These are phyloP conservation scores for Lodderomyces jiufengensis DNA, from an alignment of 1,139 yeast genomes.

Conservation along the genomic window DNA sequence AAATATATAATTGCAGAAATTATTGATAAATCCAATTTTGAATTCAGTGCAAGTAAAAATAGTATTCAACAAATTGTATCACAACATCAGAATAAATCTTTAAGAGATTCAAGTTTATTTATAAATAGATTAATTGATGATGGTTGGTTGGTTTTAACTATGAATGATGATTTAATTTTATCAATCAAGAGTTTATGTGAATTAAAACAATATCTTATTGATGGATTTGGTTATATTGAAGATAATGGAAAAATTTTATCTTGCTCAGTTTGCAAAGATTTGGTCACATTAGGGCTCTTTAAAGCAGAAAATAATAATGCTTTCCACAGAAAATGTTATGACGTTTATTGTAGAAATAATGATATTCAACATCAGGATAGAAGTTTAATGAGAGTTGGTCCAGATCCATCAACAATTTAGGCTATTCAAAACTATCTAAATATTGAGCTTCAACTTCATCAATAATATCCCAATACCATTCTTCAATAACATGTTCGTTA, in stretches of 20 bases:
- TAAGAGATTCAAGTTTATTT: slow-evolving; percentile 33
- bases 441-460: slow-evolving; percentile 80
- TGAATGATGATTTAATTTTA: slow-evolving; percentile 27
- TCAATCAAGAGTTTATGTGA: slow-evolving; percentile 48
- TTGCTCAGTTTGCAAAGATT: slow-evolving; percentile 55
- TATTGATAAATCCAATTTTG: slow-evolving; percentile 25
- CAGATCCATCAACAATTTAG: slow-evolving; percentile 15
- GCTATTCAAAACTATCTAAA: slow-evolving; percentile 42
- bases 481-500: slow-evolving; percentile 72
- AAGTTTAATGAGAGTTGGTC: slow-evolving; percentile 18
- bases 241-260: slow-evolving; percentile 37
- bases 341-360: slow-evolving; percentile 26
- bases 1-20: slow-evolving; percentile 47
- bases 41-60: slow-evolving; percentile 26
- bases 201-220: slow-evolving; percentile 40
- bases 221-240: slow-evolving; percentile 36
- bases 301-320: slow-evolving; percentile 1
- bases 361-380: slow-evolving; percentile 9
- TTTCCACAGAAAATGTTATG: slow-evolving; percentile 52
- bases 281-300: slow-evolving; percentile 54
- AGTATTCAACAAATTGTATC: slow-evolving; percentile 28
- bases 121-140: slow-evolving; percentile 41
- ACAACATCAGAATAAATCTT: slow-evolving; percentile 20
- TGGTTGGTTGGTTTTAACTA: slow-evolving; percentile 48
- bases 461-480: slow-evolving; percentile 73